Conservation (phyloP, 192 early-diverging fungal species). For the Linderina pennispora region DNA sequence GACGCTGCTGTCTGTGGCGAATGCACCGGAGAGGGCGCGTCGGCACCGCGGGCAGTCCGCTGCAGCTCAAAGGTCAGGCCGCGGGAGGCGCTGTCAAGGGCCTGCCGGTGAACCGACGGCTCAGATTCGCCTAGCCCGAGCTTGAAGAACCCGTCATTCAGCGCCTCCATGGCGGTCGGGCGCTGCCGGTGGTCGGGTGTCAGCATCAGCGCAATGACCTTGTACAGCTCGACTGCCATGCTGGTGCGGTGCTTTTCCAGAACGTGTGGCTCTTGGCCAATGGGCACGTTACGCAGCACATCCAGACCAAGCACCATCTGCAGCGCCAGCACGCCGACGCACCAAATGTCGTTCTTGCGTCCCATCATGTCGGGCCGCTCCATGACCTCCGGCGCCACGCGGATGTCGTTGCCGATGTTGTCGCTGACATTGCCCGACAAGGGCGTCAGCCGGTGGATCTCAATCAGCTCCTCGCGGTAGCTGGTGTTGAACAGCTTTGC, state of each 20-base stretch:
- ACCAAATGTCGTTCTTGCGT: conserved; percentile 74
- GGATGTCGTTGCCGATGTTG: conserved; percentile 23
- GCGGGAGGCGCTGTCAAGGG: conserved; percentile 23
- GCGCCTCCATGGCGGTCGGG: conserved; percentile 66
- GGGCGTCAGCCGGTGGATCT: conserved; percentile 37
- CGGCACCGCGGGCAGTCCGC: conserved; percentile 3
- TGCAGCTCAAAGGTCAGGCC: conserved; percentile 31
- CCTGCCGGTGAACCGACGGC: conserved; percentile 42
- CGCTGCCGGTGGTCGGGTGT: conserved; percentile 63
- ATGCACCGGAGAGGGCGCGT: neutral
- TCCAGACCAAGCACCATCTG: conserved; percentile 69
- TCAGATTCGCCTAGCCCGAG: conserved; percentile 37
- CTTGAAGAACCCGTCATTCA: conserved; percentile 65
- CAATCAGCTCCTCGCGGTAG: conserved; percentile 57
- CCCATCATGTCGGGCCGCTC: conserved; percentile 57
- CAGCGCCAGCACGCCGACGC: conserved; percentile 56
- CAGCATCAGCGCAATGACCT: conserved; percentile 55
- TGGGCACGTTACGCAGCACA: conserved; percentile 38
- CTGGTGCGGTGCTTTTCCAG: conserved; percentile 40
- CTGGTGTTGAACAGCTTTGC: conserved; percentile 61
- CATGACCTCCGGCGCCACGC: conserved; percentile 57
- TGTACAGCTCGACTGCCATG: conserved; percentile 47
- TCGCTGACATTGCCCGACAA: conserved; percentile 26
- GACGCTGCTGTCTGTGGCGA: too few relatives aligned
- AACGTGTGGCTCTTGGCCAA: conserved; percentile 48